Evolutionary conservation across 2,329 filamentous ascomycete species (phyloP).

Genomic region (Aspergillus fumigatus): DNA sequence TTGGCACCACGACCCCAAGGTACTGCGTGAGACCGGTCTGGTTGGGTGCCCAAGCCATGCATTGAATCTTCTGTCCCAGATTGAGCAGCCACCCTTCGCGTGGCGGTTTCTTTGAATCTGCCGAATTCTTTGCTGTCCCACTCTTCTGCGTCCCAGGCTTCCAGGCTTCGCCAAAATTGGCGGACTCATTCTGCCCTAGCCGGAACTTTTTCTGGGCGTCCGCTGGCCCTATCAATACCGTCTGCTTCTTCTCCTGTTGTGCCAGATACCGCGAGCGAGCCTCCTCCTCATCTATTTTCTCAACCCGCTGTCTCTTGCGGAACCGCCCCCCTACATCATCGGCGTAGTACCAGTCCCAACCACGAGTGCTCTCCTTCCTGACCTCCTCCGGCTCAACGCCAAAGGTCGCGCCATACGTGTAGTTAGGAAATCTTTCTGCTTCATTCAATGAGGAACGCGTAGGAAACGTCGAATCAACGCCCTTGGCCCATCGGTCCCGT

Average conservation of each 20-base stretch:
- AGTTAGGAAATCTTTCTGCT: slow-evolving; percentile 26
- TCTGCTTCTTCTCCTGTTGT: slow-evolving; percentile 28
- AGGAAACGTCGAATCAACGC: slow-evolving; percentile 49
- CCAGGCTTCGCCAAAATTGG: slow-evolving; percentile 47
- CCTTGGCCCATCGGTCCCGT: slow-evolving; percentile 47
- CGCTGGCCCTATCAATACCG: slow-evolving; percentile 49
- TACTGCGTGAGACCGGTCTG: slow-evolving; percentile 49
- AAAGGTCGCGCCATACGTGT: slow-evolving; percentile 40
- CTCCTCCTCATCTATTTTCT: slow-evolving; percentile 32
- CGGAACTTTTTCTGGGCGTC: slow-evolving; percentile 41
- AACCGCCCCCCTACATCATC: slow-evolving; percentile 40
- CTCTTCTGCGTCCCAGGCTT: slow-evolving; percentile 7
- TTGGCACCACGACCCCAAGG: slow-evolving; percentile 48
- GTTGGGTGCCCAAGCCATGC: slow-evolving; percentile 46
- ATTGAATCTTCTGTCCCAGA: slow-evolving; percentile 50
- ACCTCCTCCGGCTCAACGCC: slow-evolving; percentile 40
- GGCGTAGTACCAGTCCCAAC: slow-evolving; percentile 53
- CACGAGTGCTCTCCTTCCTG: slow-evolving; percentile 41
- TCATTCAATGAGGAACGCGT: slow-evolving; percentile 36
- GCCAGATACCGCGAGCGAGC: slow-evolving; percentile 41
- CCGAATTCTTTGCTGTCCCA: slow-evolving; percentile 2
- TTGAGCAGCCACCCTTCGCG: slow-evolving; percentile 54
- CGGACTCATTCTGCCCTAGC: slow-evolving; percentile 37
- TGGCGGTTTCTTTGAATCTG: slow-evolving; percentile 18
- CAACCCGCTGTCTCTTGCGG: slow-evolving; percentile 36